These are phyloP conservation scores for Piloderma croceum DNA, from an alignment of 768 basidiomycete species.

Conservation along the genomic window DNA sequence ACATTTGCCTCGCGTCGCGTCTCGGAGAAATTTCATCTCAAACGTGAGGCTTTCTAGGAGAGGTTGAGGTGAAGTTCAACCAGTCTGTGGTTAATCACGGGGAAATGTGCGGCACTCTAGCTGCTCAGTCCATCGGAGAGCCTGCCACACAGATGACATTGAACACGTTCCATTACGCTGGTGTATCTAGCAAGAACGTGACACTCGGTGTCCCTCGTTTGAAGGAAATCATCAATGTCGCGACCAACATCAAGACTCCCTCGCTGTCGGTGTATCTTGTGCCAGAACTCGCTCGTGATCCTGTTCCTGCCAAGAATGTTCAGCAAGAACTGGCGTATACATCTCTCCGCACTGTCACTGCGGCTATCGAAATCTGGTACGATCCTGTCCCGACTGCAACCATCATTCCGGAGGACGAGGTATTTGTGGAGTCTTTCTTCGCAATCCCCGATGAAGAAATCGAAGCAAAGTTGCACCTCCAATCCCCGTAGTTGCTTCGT, in stretches of 20 bases:
- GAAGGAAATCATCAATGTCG: too few species aligned
- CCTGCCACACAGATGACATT: too few species aligned
- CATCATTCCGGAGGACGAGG: constrained; percentile 70
- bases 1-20: too few species aligned
- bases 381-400: constrained; percentile 45
- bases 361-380: too few species aligned
- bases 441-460: constrained; percentile 95
- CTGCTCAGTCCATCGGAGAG: too few species aligned
- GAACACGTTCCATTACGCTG: constrained; percentile 99
- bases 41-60: too few species aligned
- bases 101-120: too few species aligned
- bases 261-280: constrained; percentile 90
- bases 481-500: constrained; percentile 72
- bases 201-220: too few species aligned
- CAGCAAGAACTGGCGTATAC: constrained; percentile 93
- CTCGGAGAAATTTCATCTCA: too few species aligned
- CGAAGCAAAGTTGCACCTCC: constrained; percentile 92
- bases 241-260: constrained; percentile 97
- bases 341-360: constrained; percentile 87
- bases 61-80: too few species aligned
- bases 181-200: constrained; percentile 99
- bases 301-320: constrained; percentile 72
- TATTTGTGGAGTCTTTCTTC: constrained; percentile 94
- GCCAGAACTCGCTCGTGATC: constrained; percentile 57
- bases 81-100: too few species aligned